phyloP scores from a whole-genome alignment of 805 yeast genomes.

The Metschnikowia hibisci region DNA sequence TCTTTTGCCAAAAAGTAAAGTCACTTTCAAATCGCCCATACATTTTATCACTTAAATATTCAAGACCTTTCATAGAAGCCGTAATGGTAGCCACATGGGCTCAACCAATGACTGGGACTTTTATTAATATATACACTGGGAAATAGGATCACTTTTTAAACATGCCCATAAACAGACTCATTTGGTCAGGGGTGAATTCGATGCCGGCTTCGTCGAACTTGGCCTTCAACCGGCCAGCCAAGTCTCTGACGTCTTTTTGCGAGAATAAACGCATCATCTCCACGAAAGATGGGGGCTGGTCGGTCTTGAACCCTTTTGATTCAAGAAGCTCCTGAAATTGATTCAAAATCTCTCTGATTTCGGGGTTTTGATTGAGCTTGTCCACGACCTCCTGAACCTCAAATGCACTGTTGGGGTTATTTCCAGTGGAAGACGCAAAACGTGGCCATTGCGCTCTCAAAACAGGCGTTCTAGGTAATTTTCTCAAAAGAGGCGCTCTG shows the following conservation, averaged over 20 bases:
- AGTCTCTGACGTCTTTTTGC: conserved; percentile 33
- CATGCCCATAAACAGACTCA: conserved; percentile 27
- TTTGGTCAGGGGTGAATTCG: conserved; percentile 30
- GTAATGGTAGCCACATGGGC: too few relatives aligned
- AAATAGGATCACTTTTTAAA: conserved; percentile 11
- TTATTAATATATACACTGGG: neutral
- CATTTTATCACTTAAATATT: too few relatives aligned
- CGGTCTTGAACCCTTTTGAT: conserved; percentile 31
- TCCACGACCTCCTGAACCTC: conserved; percentile 18
- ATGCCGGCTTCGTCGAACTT: conserved; percentile 32
- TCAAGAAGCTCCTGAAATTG: conserved; percentile 30
- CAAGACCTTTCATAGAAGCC: too few relatives aligned
- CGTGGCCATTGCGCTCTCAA: conserved; percentile 3
- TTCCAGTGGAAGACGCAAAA: conserved; percentile 10
- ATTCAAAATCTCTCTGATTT: conserved; percentile 25
- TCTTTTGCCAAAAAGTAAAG: conserved; percentile 37
- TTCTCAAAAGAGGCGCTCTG: neutral
- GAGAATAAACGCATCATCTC: conserved; percentile 36
- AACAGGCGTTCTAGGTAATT: neutral
- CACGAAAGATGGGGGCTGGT: conserved; percentile 32
- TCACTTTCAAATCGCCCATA: neutral
- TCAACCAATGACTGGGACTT: neutral
- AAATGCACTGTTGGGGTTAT: conserved; percentile 3
- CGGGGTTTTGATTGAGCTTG: conserved; percentile 25
- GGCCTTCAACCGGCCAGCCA: conserved; percentile 25